Percentiles rank a stretch among this genome's conserved stretches.
These are phyloP conservation scores for Phylloporus sp. DNA, from an alignment of 768 basidiomycete genomes.

Conservation along the genomic window DNA sequence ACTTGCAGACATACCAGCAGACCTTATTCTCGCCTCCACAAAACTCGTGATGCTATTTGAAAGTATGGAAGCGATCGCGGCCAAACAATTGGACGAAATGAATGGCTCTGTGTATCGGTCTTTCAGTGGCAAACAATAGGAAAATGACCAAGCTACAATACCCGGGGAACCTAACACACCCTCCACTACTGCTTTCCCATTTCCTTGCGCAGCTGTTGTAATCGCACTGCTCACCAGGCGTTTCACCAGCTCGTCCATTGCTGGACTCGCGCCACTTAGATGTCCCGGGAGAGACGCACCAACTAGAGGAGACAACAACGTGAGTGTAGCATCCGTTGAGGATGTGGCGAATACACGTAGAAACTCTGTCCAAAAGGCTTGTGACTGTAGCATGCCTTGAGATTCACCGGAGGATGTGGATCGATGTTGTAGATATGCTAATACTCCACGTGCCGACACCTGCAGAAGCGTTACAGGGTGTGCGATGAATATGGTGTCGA, in stretches of 20 bases:
- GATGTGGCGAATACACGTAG: conserved; percentile 39
- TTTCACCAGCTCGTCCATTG: conserved; percentile 44
- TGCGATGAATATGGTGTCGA: conserved; percentile 42
- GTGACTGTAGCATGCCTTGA: conserved; percentile 10
- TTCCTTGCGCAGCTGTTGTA: not conserved
- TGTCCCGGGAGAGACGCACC: conserved; percentile 39
- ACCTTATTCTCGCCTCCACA: conserved; percentile 12
- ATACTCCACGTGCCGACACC: conserved; percentile 41
- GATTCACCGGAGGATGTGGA: conserved; percentile 5
- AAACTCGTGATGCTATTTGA: conserved; percentile 13
- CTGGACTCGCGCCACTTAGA: conserved; percentile 40
- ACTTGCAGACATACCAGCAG: conserved; percentile 8
- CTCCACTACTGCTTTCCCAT: not conserved
- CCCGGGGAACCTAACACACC: conserved; percentile 19
- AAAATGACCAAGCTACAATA: not conserved
- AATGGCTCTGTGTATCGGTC: conserved; percentile 13
- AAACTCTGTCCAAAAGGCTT: conserved; percentile 29
- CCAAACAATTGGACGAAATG: conserved; percentile 18
- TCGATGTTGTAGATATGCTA: conserved; percentile 45
- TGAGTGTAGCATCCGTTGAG: conserved; percentile 29
- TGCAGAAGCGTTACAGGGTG: conserved; percentile 40
- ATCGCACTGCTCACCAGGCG: conserved; percentile 10
- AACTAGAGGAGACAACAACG: conserved; percentile 42
- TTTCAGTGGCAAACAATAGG: not conserved
- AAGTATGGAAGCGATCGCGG: conserved; percentile 13